Evolutionary conservation across 148 eudicot species (phyloP), one percentile per base, ranked within the genome.

Genomic region (Fagopyrum homotropicum): DNA sequence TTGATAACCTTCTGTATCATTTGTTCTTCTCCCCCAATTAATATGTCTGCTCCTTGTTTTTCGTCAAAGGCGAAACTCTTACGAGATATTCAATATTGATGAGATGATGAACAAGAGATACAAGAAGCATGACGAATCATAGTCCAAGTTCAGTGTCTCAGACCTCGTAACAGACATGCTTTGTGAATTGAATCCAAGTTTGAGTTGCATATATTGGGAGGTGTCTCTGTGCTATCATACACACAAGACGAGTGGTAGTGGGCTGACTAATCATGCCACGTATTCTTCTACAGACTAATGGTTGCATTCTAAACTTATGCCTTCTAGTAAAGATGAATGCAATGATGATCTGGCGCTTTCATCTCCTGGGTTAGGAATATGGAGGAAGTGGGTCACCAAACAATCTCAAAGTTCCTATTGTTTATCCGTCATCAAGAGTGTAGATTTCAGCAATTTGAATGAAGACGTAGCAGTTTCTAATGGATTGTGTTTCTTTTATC

Each of bases 171-270:
- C 87, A 5, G 80, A 79, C 74, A 78, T 73, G 47, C 97, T 94
- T 75, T 59, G 76, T 82, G 83, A 74, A 80, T 90, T 77, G 74
- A 84, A 86, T 74, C 76, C 83, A 14, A 78, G 75, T 73, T 79
- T 89, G 4, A 86, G 83, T 73, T 89, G 95, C 84, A 77, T 87
- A 77, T 89, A 97, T 84, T 94, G 98, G 98, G 91, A 94, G 83
- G 61, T 91, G 10, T 50, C 88, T 43, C 59, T 85, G 29, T 88
- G 81, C 77, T 84, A 89, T 77, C 79, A 77, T 77, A 72, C 59
- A 49, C 81, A 84, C 52, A 75, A 47, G 14, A 73, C 44, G 2
- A 11, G 56, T 30, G 69, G 75, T 75, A 75, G 66, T 44, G 76
- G 61, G 48, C 75, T 77, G 61, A 76, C 64, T 46, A 75, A 73